These are phyloP conservation scores for Rhizoclosmatium sp. DNA, from an alignment of 192 early-diverging fungal genomes.

Conservation along the genomic window DNA sequence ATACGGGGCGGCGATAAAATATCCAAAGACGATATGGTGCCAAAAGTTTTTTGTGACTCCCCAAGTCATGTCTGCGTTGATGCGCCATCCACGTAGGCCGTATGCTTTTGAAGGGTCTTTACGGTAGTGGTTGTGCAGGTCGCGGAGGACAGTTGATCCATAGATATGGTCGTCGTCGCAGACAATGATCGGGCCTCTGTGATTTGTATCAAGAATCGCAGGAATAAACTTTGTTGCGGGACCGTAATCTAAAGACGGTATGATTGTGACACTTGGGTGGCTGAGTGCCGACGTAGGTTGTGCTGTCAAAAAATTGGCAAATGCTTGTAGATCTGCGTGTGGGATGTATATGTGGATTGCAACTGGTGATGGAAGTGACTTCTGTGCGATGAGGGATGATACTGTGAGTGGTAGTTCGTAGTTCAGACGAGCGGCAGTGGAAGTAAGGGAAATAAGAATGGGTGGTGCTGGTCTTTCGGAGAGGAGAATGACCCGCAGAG, in stretches of 20 bases:
- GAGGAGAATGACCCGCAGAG: no score
- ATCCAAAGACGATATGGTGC: background rate
- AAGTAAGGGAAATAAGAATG: no score
- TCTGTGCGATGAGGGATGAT: no score
- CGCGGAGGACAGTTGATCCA: background rate
- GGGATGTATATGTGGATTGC: no score
- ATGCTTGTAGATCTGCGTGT: no score
- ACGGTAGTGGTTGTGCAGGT: background rate
- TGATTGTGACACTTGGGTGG: background rate
- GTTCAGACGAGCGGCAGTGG: no score
- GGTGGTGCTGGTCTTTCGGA: no score
- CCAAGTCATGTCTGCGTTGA: background rate
- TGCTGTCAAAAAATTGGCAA: no score
- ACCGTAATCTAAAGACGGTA: background rate
- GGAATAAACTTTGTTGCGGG: background rate
- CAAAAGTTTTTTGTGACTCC: background rate
- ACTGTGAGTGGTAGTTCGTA: no score
- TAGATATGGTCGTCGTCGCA: slow-evolving; percentile 8
- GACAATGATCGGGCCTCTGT: background rate
- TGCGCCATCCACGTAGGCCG: background rate
- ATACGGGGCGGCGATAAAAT: no score
- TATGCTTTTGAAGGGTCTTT: background rate
- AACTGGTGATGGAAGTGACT: no score
- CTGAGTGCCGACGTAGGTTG: background rate
- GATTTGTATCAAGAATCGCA: background rate